Percentiles rank a stretch among this genome's conserved stretches.
Conservation (phyloP, 805 yeast genomes). For the Starmerella powellii region DNA sequence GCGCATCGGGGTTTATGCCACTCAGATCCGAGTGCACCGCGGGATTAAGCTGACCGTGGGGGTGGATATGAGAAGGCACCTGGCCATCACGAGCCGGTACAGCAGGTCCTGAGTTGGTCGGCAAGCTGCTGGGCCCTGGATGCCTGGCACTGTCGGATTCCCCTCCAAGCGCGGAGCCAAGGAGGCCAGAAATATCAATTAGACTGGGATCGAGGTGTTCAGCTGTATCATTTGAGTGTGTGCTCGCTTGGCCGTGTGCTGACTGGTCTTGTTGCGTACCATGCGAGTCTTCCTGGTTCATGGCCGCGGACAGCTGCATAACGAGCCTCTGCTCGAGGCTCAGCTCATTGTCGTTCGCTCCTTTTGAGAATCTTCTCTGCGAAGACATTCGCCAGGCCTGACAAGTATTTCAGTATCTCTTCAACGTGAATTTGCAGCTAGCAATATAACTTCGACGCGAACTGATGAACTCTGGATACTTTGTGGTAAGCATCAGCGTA, state of each 20-base stretch:
- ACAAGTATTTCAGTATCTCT: not conserved
- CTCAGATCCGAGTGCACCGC: too few relatives aligned
- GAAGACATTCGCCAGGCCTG: constrained; percentile 1
- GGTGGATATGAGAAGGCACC: too few relatives aligned
- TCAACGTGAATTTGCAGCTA: not conserved
- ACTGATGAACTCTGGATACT: not conserved
- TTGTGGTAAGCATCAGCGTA: not conserved
- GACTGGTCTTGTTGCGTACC: not conserved
- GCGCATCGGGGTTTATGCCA: too few relatives aligned
- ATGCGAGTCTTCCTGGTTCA: constrained; percentile 15
- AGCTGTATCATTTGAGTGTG: too few relatives aligned
- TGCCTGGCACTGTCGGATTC: too few relatives aligned
- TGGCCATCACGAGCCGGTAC: too few relatives aligned
- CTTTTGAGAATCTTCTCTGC: constrained; percentile 2
- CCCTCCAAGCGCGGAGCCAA: too few relatives aligned
- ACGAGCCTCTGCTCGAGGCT: constrained; percentile 21
- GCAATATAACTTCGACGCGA: too few relatives aligned
- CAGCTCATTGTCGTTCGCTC: constrained; percentile 8
- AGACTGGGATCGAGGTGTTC: not conserved
- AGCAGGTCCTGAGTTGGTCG: too few relatives aligned
- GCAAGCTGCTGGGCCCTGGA: too few relatives aligned
- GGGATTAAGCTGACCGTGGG: too few relatives aligned
- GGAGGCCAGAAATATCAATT: not conserved
- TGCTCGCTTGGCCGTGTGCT: too few relatives aligned
- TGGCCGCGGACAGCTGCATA: constrained; percentile 19